These are phyloP conservation scores for Crithidia mellificae DNA, from an alignment of 208 protist species.

Conservation along the genomic window DNA sequence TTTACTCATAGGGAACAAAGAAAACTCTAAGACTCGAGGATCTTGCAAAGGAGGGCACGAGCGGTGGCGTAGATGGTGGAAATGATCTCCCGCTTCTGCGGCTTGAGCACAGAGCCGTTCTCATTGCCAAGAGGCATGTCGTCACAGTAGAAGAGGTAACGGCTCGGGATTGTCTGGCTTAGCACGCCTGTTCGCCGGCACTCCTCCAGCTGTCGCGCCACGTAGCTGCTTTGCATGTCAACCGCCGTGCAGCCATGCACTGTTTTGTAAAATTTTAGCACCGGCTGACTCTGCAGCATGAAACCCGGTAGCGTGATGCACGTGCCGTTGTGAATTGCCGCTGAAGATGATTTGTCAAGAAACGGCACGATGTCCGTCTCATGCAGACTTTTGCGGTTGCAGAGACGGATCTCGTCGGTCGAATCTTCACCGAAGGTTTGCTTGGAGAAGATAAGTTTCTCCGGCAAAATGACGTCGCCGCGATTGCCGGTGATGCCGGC, in stretches of 20 bases:
- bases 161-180: constrained; percentile 40
- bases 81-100: constrained; percentile 58
- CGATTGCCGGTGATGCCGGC: constrained; percentile 68
- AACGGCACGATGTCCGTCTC: constrained; percentile 48
- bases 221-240: constrained; percentile 89
- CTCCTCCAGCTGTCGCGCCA: constrained; percentile 75
- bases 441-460: constrained; percentile 83
- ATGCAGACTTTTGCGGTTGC: constrained; percentile 50
- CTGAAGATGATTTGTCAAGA: constrained; percentile 41
- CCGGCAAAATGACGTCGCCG: constrained; percentile 79
- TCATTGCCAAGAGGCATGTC: constrained; percentile 80
- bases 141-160: constrained; percentile 83
- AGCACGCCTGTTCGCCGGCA: constrained; percentile 70
- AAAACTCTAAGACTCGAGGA: constrained; percentile 22
- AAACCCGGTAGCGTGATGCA: constrained; percentile 79
- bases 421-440: constrained; percentile 81
- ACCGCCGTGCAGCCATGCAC: constrained; percentile 74
- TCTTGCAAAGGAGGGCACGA: constrained; percentile 40
- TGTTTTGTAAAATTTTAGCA: constrained; percentile 81
- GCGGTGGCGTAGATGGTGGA: constrained; percentile 69
- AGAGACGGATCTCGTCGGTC: constrained; percentile 73
- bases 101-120: constrained; percentile 42
- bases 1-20: too few relatives aligned
- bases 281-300: constrained; percentile 68
- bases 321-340: constrained; percentile 43